Evolutionary conservation across 169 alveolate genomes (phyloP).

Genomic region (Eimeria tenella): DNA sequence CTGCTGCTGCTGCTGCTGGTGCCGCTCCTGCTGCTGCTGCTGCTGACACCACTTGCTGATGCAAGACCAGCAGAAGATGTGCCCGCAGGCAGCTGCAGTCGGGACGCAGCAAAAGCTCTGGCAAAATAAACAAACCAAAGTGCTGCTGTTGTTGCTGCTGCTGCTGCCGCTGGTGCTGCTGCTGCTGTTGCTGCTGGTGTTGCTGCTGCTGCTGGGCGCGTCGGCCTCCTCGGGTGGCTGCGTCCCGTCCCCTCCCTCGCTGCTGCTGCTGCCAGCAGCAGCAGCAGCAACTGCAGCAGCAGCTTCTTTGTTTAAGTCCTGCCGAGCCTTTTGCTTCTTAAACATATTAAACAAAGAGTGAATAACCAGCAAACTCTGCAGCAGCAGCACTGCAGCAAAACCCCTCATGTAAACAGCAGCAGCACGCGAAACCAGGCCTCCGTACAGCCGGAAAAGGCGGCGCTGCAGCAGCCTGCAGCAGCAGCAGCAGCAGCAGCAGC

Average conservation of each 20-base stretch:
- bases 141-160: conserved; percentile 59
- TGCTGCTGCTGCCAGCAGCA: not conserved
- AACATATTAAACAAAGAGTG: not conserved
- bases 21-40: conserved; percentile 55
- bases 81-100: conserved; percentile 49
- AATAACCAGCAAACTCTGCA: not conserved
- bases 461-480: conserved; percentile 68
- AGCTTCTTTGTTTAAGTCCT: not conserved
- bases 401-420: conserved; percentile 19
- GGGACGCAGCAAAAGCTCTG: conserved; percentile 57
- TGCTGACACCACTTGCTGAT: conserved; percentile 59
- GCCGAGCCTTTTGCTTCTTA: conserved; percentile 9
- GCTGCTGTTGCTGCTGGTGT: not conserved
- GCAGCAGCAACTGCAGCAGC: conserved; percentile 1
- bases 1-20: conserved; percentile 42
- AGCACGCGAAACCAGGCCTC: not conserved
- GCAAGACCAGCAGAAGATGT: conserved; percentile 39
- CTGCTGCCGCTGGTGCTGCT: not conserved
- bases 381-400: conserved; percentile 45
- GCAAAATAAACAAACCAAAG: conserved; percentile 25
- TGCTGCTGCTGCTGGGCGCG: not conserved
- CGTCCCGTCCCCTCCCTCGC: not conserved
- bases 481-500: conserved; percentile 21
- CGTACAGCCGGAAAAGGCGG: conserved; percentile 21
- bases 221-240: not conserved